These are phyloP conservation scores for Pythium apleroticum DNA, from an alignment of 352 stramenopile species.

Conservation along the genomic window DNA sequence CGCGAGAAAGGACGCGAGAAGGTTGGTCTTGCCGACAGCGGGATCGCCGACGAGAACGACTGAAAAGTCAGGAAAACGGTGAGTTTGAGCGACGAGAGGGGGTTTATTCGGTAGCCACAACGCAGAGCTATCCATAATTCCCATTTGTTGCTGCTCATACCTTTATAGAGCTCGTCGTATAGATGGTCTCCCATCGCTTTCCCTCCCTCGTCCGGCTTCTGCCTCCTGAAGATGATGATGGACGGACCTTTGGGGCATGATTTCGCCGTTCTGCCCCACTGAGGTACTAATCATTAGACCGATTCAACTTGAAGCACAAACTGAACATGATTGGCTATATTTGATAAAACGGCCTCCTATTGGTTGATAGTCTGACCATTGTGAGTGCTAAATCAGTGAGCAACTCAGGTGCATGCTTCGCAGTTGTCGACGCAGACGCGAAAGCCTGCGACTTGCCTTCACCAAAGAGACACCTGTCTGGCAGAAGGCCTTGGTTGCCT, in stretches of 20 bases:
- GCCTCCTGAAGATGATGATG: not conserved
- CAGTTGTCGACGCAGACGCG: no score
- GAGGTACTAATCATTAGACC: not conserved
- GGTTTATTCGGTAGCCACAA: no score
- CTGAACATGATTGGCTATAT: no score
- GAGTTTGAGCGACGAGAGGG: not conserved
- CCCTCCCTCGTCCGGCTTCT: not conserved
- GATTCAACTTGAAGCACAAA: not conserved
- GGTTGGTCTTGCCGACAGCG: constrained; percentile 91
- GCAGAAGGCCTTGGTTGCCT: no score
- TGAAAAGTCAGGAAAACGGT: constrained; percentile 13
- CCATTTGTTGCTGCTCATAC: constrained; percentile 19
- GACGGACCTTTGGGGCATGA: not conserved
- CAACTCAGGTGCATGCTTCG: no score
- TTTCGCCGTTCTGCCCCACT: not conserved
- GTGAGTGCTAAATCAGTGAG: no score
- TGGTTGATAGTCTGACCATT: no score
- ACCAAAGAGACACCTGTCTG: no score
- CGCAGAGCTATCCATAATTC: not conserved
- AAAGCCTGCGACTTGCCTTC: no score
- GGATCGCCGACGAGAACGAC: constrained; percentile 80
- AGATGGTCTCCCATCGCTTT: constrained; percentile 42
- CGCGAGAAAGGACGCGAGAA: constrained; percentile 80
- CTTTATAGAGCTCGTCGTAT: constrained; percentile 85
- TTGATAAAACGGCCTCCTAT: no score